These are phyloP conservation scores for Capsella bursapastoris DNA, from an alignment of 345 rosid genomes.

Conservation along the genomic window DNA sequence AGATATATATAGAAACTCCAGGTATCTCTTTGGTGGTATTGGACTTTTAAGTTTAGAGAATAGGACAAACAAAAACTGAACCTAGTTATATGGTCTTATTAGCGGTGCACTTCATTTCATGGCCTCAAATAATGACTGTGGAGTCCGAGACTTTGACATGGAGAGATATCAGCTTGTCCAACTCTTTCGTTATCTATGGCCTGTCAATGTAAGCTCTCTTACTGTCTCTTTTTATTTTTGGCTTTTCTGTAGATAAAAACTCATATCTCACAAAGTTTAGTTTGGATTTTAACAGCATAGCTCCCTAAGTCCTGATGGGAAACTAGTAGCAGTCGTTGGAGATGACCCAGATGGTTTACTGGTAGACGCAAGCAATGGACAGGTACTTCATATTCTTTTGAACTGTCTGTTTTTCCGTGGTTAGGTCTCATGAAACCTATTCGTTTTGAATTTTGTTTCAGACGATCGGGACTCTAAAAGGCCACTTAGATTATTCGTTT, in stretches of 20 bases:
- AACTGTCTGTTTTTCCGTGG: neutral
- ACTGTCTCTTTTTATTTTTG: neutral
- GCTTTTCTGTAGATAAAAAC: neutral
- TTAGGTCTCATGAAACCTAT: constrained; percentile 4
- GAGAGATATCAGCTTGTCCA: constrained; percentile 69
- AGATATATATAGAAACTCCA: constrained; percentile 73
- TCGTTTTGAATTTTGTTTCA: constrained; percentile 36
- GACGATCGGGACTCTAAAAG: constrained; percentile 54
- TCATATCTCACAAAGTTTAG: neutral
- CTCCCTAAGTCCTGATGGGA: constrained; percentile 77
- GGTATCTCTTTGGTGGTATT: constrained; percentile 44
- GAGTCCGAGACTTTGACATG: constrained; percentile 83
- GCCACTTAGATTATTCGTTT: constrained; percentile 80
- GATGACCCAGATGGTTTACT: constrained; percentile 71
- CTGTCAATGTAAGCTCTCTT: constrained; percentile 66
- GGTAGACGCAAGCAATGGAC: constrained; percentile 68
- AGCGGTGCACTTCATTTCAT: constrained; percentile 80
- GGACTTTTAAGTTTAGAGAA: neutral
- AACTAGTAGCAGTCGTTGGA: constrained; percentile 68
- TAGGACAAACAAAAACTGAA: constrained; percentile 15
- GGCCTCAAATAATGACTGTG: constrained; percentile 83
- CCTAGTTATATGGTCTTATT: constrained; percentile 15
- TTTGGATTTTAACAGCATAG: constrained; percentile 56
- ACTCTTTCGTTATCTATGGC: constrained; percentile 70
- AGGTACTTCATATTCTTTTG: constrained; percentile 46